phyloP scores from a whole-genome alignment of 2,329 filamentous ascomycete species.

The Ophiocordyceps unilateralis region DNA sequence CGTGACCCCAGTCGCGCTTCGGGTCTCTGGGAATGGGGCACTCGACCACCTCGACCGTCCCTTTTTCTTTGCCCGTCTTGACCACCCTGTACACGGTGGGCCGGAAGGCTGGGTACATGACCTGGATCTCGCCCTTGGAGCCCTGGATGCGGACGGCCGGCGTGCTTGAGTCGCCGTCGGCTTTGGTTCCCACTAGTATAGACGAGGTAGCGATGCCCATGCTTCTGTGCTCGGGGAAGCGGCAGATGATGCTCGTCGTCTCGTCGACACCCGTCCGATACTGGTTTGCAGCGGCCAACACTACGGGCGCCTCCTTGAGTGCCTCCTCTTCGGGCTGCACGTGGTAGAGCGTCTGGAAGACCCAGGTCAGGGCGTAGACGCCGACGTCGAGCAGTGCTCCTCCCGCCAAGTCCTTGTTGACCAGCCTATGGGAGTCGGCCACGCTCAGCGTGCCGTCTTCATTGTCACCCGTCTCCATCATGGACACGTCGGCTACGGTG shows the following conservation, averaged over 20 bases:
- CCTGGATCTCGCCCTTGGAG: slow-evolving; percentile 65
- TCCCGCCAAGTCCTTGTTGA: slow-evolving; percentile 69
- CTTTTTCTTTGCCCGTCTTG: slow-evolving; percentile 25
- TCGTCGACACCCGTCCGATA: slow-evolving; percentile 64
- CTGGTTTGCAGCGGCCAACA: slow-evolving; percentile 53
- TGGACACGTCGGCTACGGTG: slow-evolving; percentile 36
- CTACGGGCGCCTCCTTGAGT: slow-evolving; percentile 46
- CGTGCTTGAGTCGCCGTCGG: slow-evolving; percentile 40
- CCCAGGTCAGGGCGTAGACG: slow-evolving; percentile 79
- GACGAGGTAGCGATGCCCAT: slow-evolving; percentile 58
- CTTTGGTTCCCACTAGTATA: slow-evolving; percentile 43
- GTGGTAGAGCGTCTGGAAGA: slow-evolving; percentile 79
- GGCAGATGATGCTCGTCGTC: slow-evolving; percentile 58
- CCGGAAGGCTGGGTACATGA: slow-evolving; percentile 53
- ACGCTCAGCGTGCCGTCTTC: slow-evolving; percentile 31
- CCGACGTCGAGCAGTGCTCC: slow-evolving; percentile 72
- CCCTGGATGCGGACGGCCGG: slow-evolving; percentile 68
- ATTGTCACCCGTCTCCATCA: slow-evolving; percentile 40
- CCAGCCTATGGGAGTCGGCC: slow-evolving; percentile 52
- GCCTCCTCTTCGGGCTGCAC: slow-evolving; percentile 44
- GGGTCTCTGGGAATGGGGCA: slow-evolving; percentile 34
- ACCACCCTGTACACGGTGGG: slow-evolving; percentile 51
- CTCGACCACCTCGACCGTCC: slow-evolving; percentile 31
- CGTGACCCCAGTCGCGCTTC: slow-evolving; percentile 43
- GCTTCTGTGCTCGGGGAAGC: slow-evolving; percentile 50